Evolutionary conservation across 257 asterid genomes (phyloP), one percentile per base, ranked within the genome.

Genomic region (Echium plantagineum): DNA sequence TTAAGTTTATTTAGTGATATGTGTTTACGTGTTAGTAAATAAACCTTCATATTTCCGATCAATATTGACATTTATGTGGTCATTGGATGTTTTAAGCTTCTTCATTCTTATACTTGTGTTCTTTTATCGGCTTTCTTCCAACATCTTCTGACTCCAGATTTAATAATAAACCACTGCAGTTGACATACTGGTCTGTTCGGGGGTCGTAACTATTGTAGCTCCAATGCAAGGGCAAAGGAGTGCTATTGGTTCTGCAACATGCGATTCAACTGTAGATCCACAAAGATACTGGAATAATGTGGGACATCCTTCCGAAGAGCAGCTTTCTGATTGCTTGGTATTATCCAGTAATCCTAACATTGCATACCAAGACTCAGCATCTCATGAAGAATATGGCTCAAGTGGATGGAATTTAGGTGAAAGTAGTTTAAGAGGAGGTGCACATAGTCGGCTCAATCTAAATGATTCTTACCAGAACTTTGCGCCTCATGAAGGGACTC

Each of bases 211-310:
- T 59, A 64, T 58, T 49, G 21, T 60, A 73, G 75, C 78, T 81
- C 77, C 65, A 73, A 90, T 90, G 97, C 94, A 90, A 80, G 96
- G 90, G 75, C 94, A 77, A 63, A 75, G 82, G 63, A 76, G 87
- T 80, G 74, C 85, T 26, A 62, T 80, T 21, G 85, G 80, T 65
- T 74, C 94, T 63, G 49, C 49, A 42, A 42, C 49, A 42, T 42
- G 49, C 13, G 49, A 42, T 42, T 42, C 49, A 42, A 42, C 49
- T 13, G 49, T 42, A 42, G 49, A 42, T 42, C 49, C 49, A 12
- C 49, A 42, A 42, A 10, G 49, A 42, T 42, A 42, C 49, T 90
- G 96, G 97, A 81, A 77, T 63, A 72, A 51, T 48, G 55, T 84
- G 69, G 81, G 72, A 48, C 72, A 76, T 71, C 72, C 97, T 60